phyloP scores from a whole-genome alignment of 2,329 filamentous ascomycete species.

The Aspergillus vadensis region DNA sequence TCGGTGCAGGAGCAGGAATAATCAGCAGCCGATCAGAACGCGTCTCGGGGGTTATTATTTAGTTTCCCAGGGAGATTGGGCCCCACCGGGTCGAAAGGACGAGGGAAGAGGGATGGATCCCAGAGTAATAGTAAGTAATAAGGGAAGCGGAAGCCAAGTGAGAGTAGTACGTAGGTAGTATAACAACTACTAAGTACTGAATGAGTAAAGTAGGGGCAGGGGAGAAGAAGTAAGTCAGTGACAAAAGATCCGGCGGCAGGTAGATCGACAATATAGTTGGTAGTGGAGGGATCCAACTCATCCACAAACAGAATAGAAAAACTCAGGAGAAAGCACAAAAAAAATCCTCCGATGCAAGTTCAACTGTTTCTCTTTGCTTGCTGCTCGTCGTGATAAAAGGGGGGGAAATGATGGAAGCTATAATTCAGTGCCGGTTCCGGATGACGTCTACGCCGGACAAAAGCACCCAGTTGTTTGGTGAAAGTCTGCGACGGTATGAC shows the following conservation, averaged over 20 bases:
- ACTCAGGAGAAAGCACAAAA: neutral
- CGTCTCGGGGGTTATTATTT: constrained; percentile 4
- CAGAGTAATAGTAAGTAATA: too few relatives aligned
- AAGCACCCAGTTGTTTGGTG: neutral
- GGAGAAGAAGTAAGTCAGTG: neutral
- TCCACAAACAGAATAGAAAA: too few relatives aligned
- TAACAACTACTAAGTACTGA: neutral
- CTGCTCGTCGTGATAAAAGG: constrained; percentile 7
- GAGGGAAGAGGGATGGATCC: neutral
- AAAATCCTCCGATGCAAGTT: neutral
- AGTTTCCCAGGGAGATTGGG: constrained; percentile 14
- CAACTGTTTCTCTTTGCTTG: neutral
- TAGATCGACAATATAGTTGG: neutral
- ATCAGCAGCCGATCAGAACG: constrained; percentile 19
- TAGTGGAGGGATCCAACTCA: neutral
- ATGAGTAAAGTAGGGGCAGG: neutral
- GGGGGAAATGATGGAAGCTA: constrained; percentile 11
- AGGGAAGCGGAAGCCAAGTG: neutral
- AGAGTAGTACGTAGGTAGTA: neutral
- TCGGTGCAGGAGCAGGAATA: constrained; percentile 11
- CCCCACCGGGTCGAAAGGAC: constrained; percentile 4
- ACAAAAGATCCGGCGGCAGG: too few relatives aligned
- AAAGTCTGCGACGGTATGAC: constrained; percentile 27
- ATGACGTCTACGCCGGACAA: constrained; percentile 40
- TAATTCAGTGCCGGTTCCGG: constrained; percentile 22